Evolutionary conservation across 2,329 filamentous ascomycete species (phyloP).

Genomic region (Madurella fahalii): DNA sequence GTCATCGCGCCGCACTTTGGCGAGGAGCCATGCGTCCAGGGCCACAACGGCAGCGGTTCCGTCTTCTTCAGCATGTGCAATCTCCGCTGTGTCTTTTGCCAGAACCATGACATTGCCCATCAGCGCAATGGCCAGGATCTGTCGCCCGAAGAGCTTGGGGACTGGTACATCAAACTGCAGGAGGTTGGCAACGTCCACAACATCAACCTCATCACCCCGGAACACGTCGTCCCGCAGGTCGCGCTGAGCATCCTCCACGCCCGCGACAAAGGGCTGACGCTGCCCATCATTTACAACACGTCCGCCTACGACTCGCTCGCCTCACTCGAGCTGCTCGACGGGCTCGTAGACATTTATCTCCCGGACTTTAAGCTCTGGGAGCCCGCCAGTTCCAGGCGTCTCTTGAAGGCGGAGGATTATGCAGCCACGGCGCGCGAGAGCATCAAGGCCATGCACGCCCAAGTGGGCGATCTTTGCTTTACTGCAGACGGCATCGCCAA

Average conservation of each 20-base stretch:
- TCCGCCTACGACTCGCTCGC: slow-evolving; percentile 74
- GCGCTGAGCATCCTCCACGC: slow-evolving; percentile 72
- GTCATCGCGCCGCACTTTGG: slow-evolving; percentile 84
- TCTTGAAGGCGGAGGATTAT: slow-evolving; percentile 78
- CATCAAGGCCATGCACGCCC: slow-evolving; percentile 72
- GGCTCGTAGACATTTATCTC: slow-evolving; percentile 81
- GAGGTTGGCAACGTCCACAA: slow-evolving; percentile 79
- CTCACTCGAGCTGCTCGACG: slow-evolving; percentile 69
- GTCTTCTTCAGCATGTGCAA: slow-evolving; percentile 72
- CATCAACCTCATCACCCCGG: slow-evolving; percentile 82
- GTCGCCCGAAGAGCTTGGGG: slow-evolving; percentile 71
- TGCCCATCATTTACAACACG: slow-evolving; percentile 83
- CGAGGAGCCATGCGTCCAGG: slow-evolving; percentile 80
- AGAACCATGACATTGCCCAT: slow-evolving; percentile 81
- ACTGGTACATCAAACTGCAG: slow-evolving; percentile 74
- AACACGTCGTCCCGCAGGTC: slow-evolving; percentile 83
- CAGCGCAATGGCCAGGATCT: slow-evolving; percentile 76
- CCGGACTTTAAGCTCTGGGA: slow-evolving; percentile 85
- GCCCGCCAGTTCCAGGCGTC: slow-evolving; percentile 57
- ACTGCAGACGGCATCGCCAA: slow-evolving; percentile 77
- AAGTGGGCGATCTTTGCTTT: slow-evolving; percentile 81
- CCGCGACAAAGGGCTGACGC: slow-evolving; percentile 60
- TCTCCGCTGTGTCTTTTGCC: slow-evolving; percentile 69
- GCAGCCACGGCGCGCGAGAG: slow-evolving; percentile 68
- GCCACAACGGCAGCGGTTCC: slow-evolving; percentile 72